Base-by-base conservation (phyloP, 805 yeast genomes). In the Wickerhamiella galacta region DNA sequence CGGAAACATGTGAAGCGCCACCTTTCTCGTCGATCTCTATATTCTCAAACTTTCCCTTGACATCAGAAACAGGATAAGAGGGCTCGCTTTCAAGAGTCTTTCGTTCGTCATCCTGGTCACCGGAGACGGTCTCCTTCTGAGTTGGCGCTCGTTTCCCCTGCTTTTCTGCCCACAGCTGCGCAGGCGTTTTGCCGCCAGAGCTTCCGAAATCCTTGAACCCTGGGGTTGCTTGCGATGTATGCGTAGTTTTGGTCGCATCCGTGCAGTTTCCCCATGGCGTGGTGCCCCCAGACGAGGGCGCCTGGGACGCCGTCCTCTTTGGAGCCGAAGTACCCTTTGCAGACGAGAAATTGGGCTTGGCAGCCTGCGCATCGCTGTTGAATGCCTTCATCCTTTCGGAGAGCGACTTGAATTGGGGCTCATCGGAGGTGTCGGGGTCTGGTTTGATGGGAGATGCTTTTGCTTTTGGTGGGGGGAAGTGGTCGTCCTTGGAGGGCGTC, bases 141-240 rank as follows among this genome's bases (percentile, higher is more conserved):
- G 28, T 12, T 17, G 16, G 19, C 12, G 8, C 18, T 6, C 17
- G 34, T 51, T 73, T 66, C 30, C 82, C 93, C 49, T 75, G 72
- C 58, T 75, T 78, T 51, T 78, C 95, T 16, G 95, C 95, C 95
- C 95, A 83, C 19, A 80, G 47, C 58, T 83, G 95, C 19, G 95
- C 95, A 16, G 95, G 95, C 6, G 93, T 78, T 55, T 81, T 79
- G 39, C 93, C 95, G 39, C 65, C 68, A 39, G 68, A 68, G 34
- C 75, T 58, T 40, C 69, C 90, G 51, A 68, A 75, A 45, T 56
- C 56, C 51, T 87, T 34, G 40, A 43, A 43, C 10, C 47, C 46
- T 3, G 64, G 55, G 38, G 66, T 63, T 4, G 37, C 12, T 3
- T 52, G 54, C n/a, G 42, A 33, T n/a, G n/a, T n/a, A n/a, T n/a